Conservation (phyloP, 192 early-diverging fungal genomes). For the Entomortierella parvispora region DNA sequence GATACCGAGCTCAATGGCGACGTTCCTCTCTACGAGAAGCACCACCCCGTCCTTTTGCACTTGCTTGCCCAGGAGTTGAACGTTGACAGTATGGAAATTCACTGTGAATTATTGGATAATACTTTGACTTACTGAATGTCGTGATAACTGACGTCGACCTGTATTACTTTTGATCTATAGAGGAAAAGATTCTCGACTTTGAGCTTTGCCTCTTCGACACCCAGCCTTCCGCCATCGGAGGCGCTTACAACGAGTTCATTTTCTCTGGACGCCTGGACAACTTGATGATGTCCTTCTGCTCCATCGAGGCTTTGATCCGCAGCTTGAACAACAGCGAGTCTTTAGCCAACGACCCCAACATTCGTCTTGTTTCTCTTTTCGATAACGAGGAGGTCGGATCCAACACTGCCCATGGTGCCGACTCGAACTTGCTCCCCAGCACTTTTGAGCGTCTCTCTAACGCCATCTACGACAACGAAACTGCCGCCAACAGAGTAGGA, state of each 20-base stretch:
- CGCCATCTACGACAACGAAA: conserved; percentile 44
- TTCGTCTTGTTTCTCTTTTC: conserved; percentile 91
- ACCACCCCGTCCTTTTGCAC: conserved; percentile 86
- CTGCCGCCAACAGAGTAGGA: conserved; percentile 14
- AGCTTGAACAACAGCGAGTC: conserved; percentile 53
- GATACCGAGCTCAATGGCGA: conserved; percentile 45
- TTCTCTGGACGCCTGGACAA: conserved; percentile 96
- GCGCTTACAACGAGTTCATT: conserved; percentile 92
- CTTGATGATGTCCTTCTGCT: conserved; percentile 95
- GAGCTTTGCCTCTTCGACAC: conserved; percentile 98
- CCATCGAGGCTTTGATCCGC: conserved; percentile 63
- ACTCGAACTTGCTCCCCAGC: conserved; percentile 84
- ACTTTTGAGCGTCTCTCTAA: conserved; percentile 72
- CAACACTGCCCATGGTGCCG: conserved; percentile 92
- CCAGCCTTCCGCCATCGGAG: conserved; percentile 90
- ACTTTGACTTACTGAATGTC: too few relatives aligned
- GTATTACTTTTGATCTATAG: conserved; percentile 26
- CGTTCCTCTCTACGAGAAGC: conserved; percentile 57
- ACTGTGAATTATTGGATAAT: too few relatives aligned
- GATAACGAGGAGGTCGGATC: conserved; percentile 99
- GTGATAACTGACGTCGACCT: not conserved
- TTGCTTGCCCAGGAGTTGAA: conserved; percentile 81
- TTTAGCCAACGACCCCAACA: conserved; percentile 71
- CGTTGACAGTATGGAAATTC: conserved; percentile 59
- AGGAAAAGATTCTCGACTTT: conserved; percentile 89